phyloP scores from a whole-genome alignment of 2,329 filamentous ascomycete genomes.

The Elsinoe perseae region DNA sequence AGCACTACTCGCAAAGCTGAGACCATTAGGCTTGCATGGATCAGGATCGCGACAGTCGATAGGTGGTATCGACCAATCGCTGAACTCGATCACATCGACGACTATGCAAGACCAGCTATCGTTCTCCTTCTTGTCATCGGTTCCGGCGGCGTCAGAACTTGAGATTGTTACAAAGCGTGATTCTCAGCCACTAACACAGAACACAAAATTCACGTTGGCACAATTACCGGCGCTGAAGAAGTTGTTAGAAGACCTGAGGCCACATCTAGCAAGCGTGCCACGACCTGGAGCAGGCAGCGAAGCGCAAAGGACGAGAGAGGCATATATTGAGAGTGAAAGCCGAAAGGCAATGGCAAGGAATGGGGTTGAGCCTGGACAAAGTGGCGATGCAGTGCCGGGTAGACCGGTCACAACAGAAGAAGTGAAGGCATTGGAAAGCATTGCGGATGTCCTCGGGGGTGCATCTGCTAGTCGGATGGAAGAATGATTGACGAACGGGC shows the following conservation, averaged over 20 bases:
- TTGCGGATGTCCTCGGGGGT: constrained; percentile 29
- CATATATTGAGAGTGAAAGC: constrained; percentile 78
- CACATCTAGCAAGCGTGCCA: constrained; percentile 49
- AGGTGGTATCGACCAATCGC: constrained; percentile 12
- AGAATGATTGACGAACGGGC: constrained; percentile 9
- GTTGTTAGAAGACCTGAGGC: constrained; percentile 59
- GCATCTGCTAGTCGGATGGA: constrained; percentile 16
- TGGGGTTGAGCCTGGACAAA: constrained; percentile 49
- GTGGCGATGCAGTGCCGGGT: constrained; percentile 28
- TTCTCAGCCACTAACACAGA: constrained; percentile 56
- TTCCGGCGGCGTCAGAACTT: constrained; percentile 39
- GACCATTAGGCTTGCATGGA: constrained; percentile 36
- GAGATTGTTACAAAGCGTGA: constrained; percentile 36
- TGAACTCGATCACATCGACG: constrained; percentile 10
- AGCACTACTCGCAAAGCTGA: constrained; percentile 58
- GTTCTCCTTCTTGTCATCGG: constrained; percentile 51
- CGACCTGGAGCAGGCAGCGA: constrained; percentile 24
- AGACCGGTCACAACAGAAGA: constrained; percentile 30
- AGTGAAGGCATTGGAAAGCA: constrained; percentile 31
- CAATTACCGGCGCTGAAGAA: constrained; percentile 73
- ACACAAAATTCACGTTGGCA: constrained; percentile 68
- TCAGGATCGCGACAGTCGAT: constrained; percentile 14
- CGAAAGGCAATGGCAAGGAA: constrained; percentile 66
- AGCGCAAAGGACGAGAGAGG: constrained; percentile 60
- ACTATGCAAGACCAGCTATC: constrained; percentile 26